These are phyloP conservation scores for Guyanaporus albipodus DNA, from an alignment of 768 basidiomycete genomes.

Conservation along the genomic window DNA sequence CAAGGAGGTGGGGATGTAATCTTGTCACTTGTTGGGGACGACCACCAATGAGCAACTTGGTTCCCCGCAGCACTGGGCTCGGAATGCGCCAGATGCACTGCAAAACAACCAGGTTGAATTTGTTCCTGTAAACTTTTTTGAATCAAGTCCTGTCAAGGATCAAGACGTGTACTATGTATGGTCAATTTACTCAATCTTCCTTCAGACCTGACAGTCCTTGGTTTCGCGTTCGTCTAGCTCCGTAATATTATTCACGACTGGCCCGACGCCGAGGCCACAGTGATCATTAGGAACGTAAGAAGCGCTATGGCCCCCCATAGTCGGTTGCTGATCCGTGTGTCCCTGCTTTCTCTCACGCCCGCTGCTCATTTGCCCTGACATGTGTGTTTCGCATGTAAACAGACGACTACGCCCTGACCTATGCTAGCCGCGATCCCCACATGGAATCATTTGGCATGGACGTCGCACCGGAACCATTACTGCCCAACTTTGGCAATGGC, in stretches of 20 bases:
- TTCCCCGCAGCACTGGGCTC: slow-evolving; percentile 18
- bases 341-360: too few species aligned
- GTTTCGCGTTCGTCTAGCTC: slow-evolving; percentile 10
- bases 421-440: slow-evolving; percentile 7
- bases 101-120: slow-evolving; percentile 14
- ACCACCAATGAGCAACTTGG: too few species aligned
- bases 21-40: too few species aligned
- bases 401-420: slow-evolving; percentile 24
- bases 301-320: slow-evolving; percentile 29
- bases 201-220: not conserved
- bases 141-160: slow-evolving; percentile 12
- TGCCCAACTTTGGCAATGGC: slow-evolving; percentile 46
- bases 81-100: slow-evolving; percentile 16
- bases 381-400: not conserved
- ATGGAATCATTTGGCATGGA: slow-evolving; percentile 14
- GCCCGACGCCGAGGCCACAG: slow-evolving; percentile 32
- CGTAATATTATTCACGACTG: slow-evolving; percentile 35
- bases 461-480: slow-evolving; percentile 41
- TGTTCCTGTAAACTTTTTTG: slow-evolving; percentile 20
- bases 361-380: too few species aligned
- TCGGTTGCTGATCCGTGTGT: slow-evolving; percentile 33
- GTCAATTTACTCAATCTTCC: not conserved
- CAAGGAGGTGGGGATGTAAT: slow-evolving; percentile 11
- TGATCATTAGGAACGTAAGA: slow-evolving; percentile 29
- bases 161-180: slow-evolving; percentile 27